Evolutionary conservation across 331 rosid species (phyloP).

Genomic region (Malus hybrid): DNA sequence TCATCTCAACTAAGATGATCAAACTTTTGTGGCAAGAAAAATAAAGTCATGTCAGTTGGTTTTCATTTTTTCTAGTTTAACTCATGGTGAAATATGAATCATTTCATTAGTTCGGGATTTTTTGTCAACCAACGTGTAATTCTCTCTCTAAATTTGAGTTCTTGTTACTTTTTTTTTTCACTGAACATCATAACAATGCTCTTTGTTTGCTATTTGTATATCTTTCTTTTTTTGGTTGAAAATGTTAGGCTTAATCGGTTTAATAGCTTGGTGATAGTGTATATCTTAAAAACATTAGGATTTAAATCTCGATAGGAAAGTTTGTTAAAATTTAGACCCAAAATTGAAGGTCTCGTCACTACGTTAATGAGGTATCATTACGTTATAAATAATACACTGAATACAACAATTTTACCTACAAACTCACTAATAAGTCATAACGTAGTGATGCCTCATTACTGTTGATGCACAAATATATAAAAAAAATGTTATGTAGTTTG

Average conservation of each 20-base stretch:
- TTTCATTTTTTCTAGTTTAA: not conserved
- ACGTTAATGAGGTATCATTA: too few species aligned
- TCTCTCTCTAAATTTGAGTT: not conserved
- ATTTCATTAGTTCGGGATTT: not conserved
- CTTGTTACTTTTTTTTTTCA: not conserved
- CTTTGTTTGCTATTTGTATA: too few species aligned
- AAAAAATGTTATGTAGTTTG: too few species aligned
- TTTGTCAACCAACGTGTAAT: not conserved
- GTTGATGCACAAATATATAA: too few species aligned
- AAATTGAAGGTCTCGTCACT: too few species aligned
- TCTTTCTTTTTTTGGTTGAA: not conserved
- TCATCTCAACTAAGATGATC: not conserved
- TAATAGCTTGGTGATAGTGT: not conserved
- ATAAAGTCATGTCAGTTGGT: not conserved
- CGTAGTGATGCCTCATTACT: too few species aligned
- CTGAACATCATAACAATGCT: not conserved
- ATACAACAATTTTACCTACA: too few species aligned
- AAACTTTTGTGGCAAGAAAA: not conserved
- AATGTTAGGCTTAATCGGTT: not conserved
- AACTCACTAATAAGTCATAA: too few species aligned
- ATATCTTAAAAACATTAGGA: too few species aligned
- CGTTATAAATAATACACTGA: too few species aligned
- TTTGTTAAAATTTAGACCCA: too few species aligned
- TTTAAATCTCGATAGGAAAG: too few species aligned
- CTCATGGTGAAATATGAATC: not conserved